phyloP scores from a whole-genome alignment of 1,284 basidiomycete species.

The Jaminaea rosea region DNA sequence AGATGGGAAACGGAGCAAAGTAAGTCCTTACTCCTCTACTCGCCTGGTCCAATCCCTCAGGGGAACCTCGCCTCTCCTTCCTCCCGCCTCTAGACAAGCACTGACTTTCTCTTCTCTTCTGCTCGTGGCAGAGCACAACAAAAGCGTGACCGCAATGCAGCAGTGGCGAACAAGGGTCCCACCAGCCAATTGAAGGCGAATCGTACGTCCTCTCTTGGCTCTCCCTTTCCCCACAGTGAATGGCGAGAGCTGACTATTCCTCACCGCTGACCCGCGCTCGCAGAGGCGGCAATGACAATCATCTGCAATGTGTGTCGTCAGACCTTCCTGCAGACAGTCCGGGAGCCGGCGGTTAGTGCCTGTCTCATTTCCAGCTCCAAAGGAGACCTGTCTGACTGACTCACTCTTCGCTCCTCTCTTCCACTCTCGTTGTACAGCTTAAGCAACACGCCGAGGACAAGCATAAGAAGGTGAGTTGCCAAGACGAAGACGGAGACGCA shows the following conservation, averaged over 20 bases:
- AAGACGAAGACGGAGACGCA: too few relatives aligned
- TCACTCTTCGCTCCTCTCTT: background rate
- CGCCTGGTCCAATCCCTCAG: background rate
- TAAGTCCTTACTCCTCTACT: conserved; percentile 10
- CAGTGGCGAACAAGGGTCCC: conserved; percentile 21
- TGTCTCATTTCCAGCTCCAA: background rate
- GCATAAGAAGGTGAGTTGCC: conserved; percentile 37
- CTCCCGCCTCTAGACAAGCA: background rate
- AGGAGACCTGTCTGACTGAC: background rate
- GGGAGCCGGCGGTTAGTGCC: conserved; percentile 45
- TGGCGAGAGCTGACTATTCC: background rate
- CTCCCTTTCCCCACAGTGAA: background rate
- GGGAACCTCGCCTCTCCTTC: background rate
- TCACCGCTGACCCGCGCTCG: background rate
- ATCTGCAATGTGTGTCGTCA: conserved; percentile 51
- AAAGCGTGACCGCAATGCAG: conserved; percentile 45
- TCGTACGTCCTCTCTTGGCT: conserved; percentile 1
- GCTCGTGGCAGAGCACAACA: conserved; percentile 31
- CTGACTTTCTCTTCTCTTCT: background rate
- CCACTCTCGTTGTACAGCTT: conserved; percentile 14
- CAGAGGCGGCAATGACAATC: conserved; percentile 49
- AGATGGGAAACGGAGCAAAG: conserved; percentile 38
- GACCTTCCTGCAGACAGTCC: conserved; percentile 51
- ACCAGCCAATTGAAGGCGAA: conserved; percentile 44
- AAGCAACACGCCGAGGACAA: conserved; percentile 32